These are phyloP conservation scores for Bimuria novae-zelandiae DNA, from an alignment of 2,329 filamentous ascomycete species.

Conservation along the genomic window DNA sequence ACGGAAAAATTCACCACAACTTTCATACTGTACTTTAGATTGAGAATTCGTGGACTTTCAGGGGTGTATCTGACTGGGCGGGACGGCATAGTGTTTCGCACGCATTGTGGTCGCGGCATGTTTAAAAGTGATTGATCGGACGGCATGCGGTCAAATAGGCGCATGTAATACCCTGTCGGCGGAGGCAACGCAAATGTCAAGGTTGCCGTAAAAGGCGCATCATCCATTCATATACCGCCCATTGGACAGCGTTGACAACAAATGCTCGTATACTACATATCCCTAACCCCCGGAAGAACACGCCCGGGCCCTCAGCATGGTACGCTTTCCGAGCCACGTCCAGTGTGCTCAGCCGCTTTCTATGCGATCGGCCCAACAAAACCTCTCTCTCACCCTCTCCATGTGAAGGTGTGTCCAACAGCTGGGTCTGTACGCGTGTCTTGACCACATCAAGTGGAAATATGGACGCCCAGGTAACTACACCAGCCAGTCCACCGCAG, in stretches of 20 bases:
- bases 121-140: constrained; percentile 1
- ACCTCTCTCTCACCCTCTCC: constrained; percentile 22
- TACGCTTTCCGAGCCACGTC: constrained; percentile 71
- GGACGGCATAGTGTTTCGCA: constrained; percentile 1
- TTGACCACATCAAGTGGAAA: constrained; percentile 94
- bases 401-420: constrained; percentile 13
- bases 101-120: not conserved
- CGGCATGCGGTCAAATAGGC: not conserved
- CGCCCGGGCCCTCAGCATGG: constrained; percentile 69
- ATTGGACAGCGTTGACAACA: constrained; percentile 89
- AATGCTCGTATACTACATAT: constrained; percentile 88
- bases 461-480: constrained; percentile 86
- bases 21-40: constrained; percentile 44
- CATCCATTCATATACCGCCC: constrained; percentile 89
- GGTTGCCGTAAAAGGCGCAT: constrained; percentile 58
- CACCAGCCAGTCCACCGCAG: constrained; percentile 84
- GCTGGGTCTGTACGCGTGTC: constrained; percentile 84
- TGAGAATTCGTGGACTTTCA: constrained; percentile 20
- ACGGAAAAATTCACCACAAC: constrained; percentile 26
- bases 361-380: constrained; percentile 26
- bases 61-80: constrained; percentile 2
- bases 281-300: constrained; percentile 81
- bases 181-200: constrained; percentile 4
- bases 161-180: not conserved
- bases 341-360: constrained; percentile 58